Conservation (phyloP, 106 monocot species). For the Phalaenopsis aphrodite region DNA sequence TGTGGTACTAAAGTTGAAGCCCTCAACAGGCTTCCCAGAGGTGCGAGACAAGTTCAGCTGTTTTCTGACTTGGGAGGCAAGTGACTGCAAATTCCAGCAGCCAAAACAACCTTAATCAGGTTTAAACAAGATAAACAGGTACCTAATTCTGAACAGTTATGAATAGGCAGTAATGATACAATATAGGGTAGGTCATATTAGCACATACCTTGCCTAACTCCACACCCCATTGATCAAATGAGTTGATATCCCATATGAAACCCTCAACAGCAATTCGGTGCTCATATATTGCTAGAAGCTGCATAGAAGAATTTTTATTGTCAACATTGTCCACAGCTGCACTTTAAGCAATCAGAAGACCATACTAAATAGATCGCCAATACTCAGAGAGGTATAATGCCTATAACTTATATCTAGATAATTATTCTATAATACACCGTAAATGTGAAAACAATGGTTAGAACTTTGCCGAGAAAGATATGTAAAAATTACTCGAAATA, state of each 20-base stretch:
- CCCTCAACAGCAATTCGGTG: slow-evolving; percentile 94
- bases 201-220: slow-evolving; percentile 86
- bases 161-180: not conserved
- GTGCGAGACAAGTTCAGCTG: slow-evolving; percentile 75
- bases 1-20: slow-evolving; percentile 87
- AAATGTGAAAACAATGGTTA: not conserved
- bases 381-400: not conserved
- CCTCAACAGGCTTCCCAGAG: slow-evolving; percentile 38
- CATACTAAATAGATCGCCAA: not conserved
- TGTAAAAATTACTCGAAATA: not conserved
- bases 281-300: slow-evolving; percentile 95
- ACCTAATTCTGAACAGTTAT: not conserved
- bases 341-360: not conserved
- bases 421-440: not conserved
- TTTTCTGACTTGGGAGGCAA: slow-evolving; percentile 86
- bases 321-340: not conserved
- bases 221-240: slow-evolving; percentile 98
- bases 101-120: too few species aligned
- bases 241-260: slow-evolving; percentile 96
- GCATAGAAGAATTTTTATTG: slow-evolving; percentile 9
- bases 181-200: not conserved
- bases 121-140: not conserved
- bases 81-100: slow-evolving; percentile 36
- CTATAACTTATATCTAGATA: not conserved
- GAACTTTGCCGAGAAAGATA: too few species aligned